Evolutionary conservation across 768 basidiomycete species (phyloP), one percentile per base, ranked within the genome.

Genomic region (Boletus sp.): DNA sequence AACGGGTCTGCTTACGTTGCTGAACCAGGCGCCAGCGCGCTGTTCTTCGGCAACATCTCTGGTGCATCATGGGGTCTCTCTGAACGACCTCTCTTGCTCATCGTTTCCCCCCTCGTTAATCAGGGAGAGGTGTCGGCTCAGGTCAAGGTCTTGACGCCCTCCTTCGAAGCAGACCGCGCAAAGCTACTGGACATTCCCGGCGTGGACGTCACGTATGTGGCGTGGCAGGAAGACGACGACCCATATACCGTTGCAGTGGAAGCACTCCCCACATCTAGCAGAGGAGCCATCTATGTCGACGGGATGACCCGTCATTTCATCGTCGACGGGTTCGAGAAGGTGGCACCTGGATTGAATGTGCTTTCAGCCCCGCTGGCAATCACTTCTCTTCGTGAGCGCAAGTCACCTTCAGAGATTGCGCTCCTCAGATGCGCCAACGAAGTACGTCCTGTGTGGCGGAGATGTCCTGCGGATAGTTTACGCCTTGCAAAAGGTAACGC

Each of bases 391-490:
- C 77, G 90, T 23, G 87, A 93, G 68, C 79, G 85, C 56, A 93
- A 94, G 68, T 89, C 86, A 13, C 58, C 64, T 9, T 75, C 83
- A 43, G 92, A 93, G 64, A 72, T 92, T 13, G 79, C 79, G 5
- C 76, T 93, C 47, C 66, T 96, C 64, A 82, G 77, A 60, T 93
- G 89, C 64, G 89, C 76, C 1, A 93, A 92, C 64, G 87, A 93
- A 79, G 90, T 92, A 45, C 5, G 71, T 48, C 21, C 4, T 32
- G 17, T 39, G 21, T 1, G 10, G 47, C 17, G 29, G 45, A 3
- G 7, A 13, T 4, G 43, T 30, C 13, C 2, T 21, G 17, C 25
- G 14, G 35, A 21, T 35, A 32, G 33, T 49, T 59, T 33, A 63
- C 21, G 7, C 21, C n/a, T n/a, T 1, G 32, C 33, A 62, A 25